These are phyloP conservation scores for Thalassiosira mediterranea DNA, from an alignment of 352 stramenopile genomes.

Conservation along the genomic window DNA sequence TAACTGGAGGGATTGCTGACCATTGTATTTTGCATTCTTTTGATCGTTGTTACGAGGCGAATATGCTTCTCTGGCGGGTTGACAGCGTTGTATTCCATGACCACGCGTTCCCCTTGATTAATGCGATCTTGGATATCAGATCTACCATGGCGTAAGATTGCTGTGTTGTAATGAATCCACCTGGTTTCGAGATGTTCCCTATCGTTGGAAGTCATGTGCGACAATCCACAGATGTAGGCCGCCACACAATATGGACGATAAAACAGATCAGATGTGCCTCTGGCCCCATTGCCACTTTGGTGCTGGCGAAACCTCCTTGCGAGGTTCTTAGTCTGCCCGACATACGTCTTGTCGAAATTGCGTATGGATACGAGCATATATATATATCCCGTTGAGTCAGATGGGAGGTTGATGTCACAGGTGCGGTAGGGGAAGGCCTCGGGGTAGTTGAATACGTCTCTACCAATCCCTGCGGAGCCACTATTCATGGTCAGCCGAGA, in stretches of 20 bases:
- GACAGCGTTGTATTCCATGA: constrained; percentile 17
- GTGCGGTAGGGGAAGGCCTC: constrained; percentile 10
- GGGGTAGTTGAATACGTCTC: constrained; percentile 4
- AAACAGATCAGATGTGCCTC: neutral
- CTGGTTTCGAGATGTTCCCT: constrained; percentile 1
- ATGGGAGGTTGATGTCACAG: constrained; percentile 31
- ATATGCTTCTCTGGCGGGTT: neutral
- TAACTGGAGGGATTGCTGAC: too few species aligned
- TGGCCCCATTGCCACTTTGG: constrained; percentile 4
- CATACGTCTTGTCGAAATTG: constrained; percentile 23
- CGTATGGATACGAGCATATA: constrained; percentile 28
- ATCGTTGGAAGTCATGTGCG: neutral
- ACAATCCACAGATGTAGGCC: constrained; percentile 13
- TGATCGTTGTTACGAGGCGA: neutral
- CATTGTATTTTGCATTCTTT: too few species aligned
- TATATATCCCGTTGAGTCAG: constrained; percentile 21
- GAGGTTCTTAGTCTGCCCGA: constrained; percentile 23
- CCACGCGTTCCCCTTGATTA: constrained; percentile 12
- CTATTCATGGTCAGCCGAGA: constrained; percentile 5
- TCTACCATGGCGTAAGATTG: constrained; percentile 1
- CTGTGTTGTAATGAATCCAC: constrained; percentile 23
- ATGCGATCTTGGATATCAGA: constrained; percentile 12
- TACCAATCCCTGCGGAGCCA: neutral
- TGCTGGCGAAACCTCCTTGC: constrained; percentile 5
- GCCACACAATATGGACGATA: constrained; percentile 11